Evolutionary conservation across 192 early-diverging fungal genomes (phyloP), one percentile per base, ranked within the genome.

Genomic region (Mortierella hygrophila): DNA sequence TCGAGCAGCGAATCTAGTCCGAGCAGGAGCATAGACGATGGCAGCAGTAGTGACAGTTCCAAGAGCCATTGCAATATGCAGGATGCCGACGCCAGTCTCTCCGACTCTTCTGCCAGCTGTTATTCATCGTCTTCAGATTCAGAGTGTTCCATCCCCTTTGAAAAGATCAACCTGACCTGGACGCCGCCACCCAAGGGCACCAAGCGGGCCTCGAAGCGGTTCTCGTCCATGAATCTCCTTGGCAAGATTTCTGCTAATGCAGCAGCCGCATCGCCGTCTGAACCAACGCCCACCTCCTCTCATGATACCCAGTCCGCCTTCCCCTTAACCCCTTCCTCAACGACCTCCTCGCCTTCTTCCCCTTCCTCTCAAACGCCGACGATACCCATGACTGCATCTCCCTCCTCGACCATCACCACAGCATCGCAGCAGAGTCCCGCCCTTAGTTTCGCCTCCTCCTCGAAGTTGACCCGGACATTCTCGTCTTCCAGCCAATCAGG

Each of bases 81-180:
- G 65, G 79, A 86, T 40, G 84, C 84, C 9, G 84, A 86, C 7
- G 79, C 84, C 75, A 80, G 72, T 37, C 71, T 80, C 47, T 86
- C 79, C 32, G 84, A 86, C 26, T 80, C 84, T 16, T 76, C 80
- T n/a, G 78, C 78, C 13, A 80, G 83, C 68, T 79, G 83, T 35
- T 85, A 85, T 46, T 85, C 83, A 0, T 85, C 83, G 11, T 85
- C 83, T 21, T 85, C 83, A 35, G 83, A 85, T 46, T 85, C 83
- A 3, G 83, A 85, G 70, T 80, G 83, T 32, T 85, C 83, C 0
- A 85, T 85, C 26, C 83, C 83, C 23, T 78, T 83, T 49, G 82
- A 83, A 70, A 83, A 83, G 44, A 83, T 83, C 68, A 83, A 83
- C 32, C 68, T 83, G 26, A 83, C 82, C 40, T 83, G 82, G 82